Evolutionary conservation across 257 asterid genomes (phyloP).

Genomic region (Forsythia viridissima): DNA sequence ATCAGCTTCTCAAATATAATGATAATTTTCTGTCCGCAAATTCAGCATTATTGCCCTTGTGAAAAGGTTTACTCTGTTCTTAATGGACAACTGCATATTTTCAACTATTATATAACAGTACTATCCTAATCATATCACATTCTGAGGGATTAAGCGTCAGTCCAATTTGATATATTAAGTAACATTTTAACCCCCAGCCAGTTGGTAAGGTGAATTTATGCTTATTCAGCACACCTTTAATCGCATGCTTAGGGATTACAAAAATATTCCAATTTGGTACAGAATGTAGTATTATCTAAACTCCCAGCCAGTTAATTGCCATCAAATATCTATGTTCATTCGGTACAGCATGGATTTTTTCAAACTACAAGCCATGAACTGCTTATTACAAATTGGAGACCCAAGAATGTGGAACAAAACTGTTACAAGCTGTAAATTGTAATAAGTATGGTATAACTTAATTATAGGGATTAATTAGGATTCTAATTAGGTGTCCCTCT

Average conservation of each 20-base stretch:
- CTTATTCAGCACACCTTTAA: not conserved
- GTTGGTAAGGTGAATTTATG: not conserved
- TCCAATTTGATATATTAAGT: not conserved
- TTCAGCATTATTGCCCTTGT: too few relatives aligned
- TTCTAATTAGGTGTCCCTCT: too few relatives aligned
- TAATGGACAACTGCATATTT: not conserved
- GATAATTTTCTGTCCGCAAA: not conserved
- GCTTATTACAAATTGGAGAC: not conserved
- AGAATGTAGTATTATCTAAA: not conserved
- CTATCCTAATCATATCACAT: not conserved
- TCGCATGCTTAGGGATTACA: not conserved
- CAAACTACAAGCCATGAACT: not conserved
- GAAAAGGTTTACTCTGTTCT: not conserved
- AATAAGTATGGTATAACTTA: too few relatives aligned
- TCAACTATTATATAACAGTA: not conserved
- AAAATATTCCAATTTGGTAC: not conserved
- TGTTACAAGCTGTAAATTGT: too few relatives aligned
- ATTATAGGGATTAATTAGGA: too few relatives aligned
- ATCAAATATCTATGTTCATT: not conserved
- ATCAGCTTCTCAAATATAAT: not conserved
- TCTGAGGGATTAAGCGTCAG: not conserved
- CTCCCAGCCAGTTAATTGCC: not conserved
- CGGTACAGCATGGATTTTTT: not conserved
- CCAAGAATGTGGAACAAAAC: not conserved
- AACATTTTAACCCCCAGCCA: not conserved